Conservation (phyloP, 345 rosid species). For the Populus nigra region DNA sequence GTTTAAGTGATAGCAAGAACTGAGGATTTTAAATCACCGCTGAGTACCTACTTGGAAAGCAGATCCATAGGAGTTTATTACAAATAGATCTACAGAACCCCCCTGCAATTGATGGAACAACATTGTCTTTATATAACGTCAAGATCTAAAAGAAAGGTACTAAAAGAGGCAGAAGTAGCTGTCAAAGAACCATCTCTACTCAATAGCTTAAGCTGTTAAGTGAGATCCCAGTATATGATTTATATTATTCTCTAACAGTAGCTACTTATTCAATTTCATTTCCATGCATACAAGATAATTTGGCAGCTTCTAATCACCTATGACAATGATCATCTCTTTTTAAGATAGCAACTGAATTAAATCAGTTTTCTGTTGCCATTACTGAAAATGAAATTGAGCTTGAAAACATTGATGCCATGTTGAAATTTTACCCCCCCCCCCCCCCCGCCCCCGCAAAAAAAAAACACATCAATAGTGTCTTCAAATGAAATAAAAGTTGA, state of each 20-base stretch:
- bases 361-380: background rate
- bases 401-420: background rate
- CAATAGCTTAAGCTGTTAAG: no score
- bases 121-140: conserved; percentile 6
- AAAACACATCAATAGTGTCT: background rate
- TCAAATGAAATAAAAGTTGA: background rate
- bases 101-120: conserved; percentile 50
- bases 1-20: background rate
- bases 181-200: no score
- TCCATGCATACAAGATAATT: background rate
- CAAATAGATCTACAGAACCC: conserved; percentile 80
- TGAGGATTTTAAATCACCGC: conserved; percentile 2
- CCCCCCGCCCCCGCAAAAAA: no score
- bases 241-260: no score
- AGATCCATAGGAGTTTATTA: conserved; percentile 88
- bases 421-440: background rate
- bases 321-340: background rate
- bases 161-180: no score
- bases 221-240: no score
- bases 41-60: conserved; percentile 69
- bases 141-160: background rate
- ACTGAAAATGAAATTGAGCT: background rate
- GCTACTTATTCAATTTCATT: background rate
- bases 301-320: background rate
- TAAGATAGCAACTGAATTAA: background rate